Base-by-base conservation (phyloP, 208 protist genomes). In the Borovskyia barvae region DNA sequence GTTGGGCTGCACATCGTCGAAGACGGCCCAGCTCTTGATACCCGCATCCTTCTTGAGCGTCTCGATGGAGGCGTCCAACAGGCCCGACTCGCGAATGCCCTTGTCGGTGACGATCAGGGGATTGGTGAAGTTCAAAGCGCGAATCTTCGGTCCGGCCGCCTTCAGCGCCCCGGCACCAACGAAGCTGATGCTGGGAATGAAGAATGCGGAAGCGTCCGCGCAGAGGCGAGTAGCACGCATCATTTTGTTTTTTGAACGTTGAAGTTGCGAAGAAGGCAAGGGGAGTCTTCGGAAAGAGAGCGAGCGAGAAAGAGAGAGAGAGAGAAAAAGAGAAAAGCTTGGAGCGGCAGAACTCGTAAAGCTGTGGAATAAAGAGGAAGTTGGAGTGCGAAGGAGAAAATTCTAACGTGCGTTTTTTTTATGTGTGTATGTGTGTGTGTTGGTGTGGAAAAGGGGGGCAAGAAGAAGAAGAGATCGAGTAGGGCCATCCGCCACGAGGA, bases 101-200 rank as follows among this genome's bases (percentile, higher is more conserved):
- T 80, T 77, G 58, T 90, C 80, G 11, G 74, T 90, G 30, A 88
- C 75, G 36, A 90, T 72, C 25, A 93, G 75, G 7, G 84, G 76
- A 45, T 91, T 68, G 51, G 80, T 79, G 68, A 81, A 85, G 30
- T 66, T 64, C 39, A 85, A 32, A 4, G 77, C 74, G 52, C 61
- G 45, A 51, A 90, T 77, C 73, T 87, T 87, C 40, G 57, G 66
- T 19, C 68, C 49, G n/a, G 83, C 77, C 32, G 69, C 45, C 52
- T 80, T 75, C 39, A 90, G 69, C 6, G 79, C 79, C 54, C 79
- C 79, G 24, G 75, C 47, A 36, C 83, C 75, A 11, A 83, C 60
- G 42, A 83, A 87, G 66, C 71, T 85, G 63, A 85, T 56, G 30
- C 39, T 70, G 17, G 79, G 79, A 22, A 80, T 72, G 66, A 76